Evolutionary conservation across 1,139 yeast species (phyloP), one percentile per base, ranked within the genome.

Genomic region (Suhomyces terraborum): DNA sequence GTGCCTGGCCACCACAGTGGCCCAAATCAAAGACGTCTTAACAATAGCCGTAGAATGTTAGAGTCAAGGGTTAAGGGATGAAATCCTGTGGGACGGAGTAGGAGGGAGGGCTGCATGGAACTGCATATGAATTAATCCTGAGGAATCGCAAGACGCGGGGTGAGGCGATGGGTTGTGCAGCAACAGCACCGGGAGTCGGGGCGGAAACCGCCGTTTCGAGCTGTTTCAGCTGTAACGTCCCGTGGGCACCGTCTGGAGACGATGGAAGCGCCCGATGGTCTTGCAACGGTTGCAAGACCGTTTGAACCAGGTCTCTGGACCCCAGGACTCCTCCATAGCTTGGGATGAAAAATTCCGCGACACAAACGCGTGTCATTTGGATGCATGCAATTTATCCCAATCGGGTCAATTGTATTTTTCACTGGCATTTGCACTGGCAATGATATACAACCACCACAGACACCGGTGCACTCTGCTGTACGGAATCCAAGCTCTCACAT

Each of bases 301-400:
- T n/a, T n/a, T n/a, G n/a, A n/a, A n/a, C n/a, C n/a, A n/a, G n/a
- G n/a, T n/a, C n/a, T n/a, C n/a, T n/a, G n/a, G n/a, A n/a, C n/a
- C n/a, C n/a, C n/a, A n/a, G n/a, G n/a, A n/a, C n/a, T n/a, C n/a
- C n/a, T n/a, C n/a, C n/a, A n/a, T n/a, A n/a, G n/a, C 29, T 26
- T 16, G 29, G 29, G 29, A 10, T 29, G 32, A 18, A 29, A 29
- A 29, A 32, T 23, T 32, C 35, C 28, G 18, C 17, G 19, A 16
- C 42, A 22, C 31, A 35, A 35, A 43, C 46, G 46, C 46, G 46
- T 43, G 46, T 43, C 27, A 37, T 40, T 27, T 29, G 25, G 37
- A 37, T 31, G 46, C 46, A 35, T 10, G 28, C 31, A 23, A 40
- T 43, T 31, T 40, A 35, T 23, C 46, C 42, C 27, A 21, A 36